Base-by-base conservation (phyloP, 768 basidiomycete genomes). In the Pleurotus salmoneostramineus region DNA sequence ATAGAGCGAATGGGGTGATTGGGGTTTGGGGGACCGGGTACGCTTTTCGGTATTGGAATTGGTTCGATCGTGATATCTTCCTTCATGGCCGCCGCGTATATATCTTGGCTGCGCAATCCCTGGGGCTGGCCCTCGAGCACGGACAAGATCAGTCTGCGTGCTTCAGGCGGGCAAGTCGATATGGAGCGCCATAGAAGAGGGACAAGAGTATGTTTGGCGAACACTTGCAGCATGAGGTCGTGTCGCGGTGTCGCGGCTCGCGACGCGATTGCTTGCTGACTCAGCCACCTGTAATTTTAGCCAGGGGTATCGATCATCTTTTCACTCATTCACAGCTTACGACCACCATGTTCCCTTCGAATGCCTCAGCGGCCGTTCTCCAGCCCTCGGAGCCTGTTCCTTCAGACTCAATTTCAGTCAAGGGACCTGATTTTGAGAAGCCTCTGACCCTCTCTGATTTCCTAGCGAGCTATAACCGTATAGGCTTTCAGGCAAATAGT, bases 401-500 rank as follows among this genome's bases (percentile, higher is more conserved):
- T 4, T 75, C 78, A 14, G 74, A 81, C 37, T 83, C 88, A 0
- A 71, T 91, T 11, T 74, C 89, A 2, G 92, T 98, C 15, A 75
- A 85, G 67, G 97, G 97, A 0, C 97, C 97, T 8, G 81, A 95
- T 70, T 91, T 98, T 64, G 89, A 91, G 61, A 69, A 81, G n/a
- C 71, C 77, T 1, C 67, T 83, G 17, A 84, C 84, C 48, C 75
- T 99, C 31, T 77, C 87, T 45, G 74, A 81, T 36, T 81, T 99
- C 61, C 72, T 99, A 40, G 69, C 74, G 36, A 87, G 83, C 65
- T 99, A 97, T 74, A 85, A 91, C 67, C 83, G 87, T 35, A 97
- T 98, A 54, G 97, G 97, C 15, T 99, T 98, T 68, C 97, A 99
- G 71, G 97, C 97, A n/a, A 95, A 87, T 55, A 93, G 91, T 58